phyloP scores from a whole-genome alignment of 2,329 filamentous ascomycete genomes.

The Aspergillus awamori region DNA sequence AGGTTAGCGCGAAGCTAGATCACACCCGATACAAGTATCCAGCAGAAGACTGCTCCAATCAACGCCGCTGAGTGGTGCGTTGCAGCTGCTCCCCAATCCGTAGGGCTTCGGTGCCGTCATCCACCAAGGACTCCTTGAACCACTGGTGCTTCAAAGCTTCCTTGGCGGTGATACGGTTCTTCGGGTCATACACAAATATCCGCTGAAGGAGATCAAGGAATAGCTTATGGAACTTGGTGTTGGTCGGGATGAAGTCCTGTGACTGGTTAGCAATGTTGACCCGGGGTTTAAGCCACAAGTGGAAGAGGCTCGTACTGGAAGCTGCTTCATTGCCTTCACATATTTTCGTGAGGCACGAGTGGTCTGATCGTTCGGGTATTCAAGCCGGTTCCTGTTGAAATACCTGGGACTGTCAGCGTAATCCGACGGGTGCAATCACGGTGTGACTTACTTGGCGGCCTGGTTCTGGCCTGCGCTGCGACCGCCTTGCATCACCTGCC shows the following conservation, averaged over 20 bases:
- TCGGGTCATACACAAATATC: constrained; percentile 70
- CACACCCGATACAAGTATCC: not conserved
- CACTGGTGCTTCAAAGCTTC: constrained; percentile 67
- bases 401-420: constrained; percentile 50
- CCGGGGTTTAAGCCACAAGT: too few relatives aligned
- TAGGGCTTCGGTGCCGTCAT: constrained; percentile 67
- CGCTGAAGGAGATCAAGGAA: constrained; percentile 65
- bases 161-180: constrained; percentile 65
- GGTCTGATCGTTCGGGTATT: constrained; percentile 66
- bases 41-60: not conserved
- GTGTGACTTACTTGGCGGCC: constrained; percentile 56
- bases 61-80: constrained; percentile 30
- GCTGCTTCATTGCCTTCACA: constrained; percentile 68
- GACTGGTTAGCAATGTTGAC: constrained; percentile 23
- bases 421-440: constrained; percentile 18
- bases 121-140: constrained; percentile 66
- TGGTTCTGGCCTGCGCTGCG: constrained; percentile 54
- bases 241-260: constrained; percentile 65
- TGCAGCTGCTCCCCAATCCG: constrained; percentile 56
- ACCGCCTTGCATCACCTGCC: constrained; percentile 54
- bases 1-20: not conserved
- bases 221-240: constrained; percentile 62
- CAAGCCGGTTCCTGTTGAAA: constrained; percentile 59
- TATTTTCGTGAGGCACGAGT: constrained; percentile 67
- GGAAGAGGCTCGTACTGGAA: constrained; percentile 51